A percentile compares a stretch with the other conserved stretches of the same genome.
These are phyloP conservation scores for Boehmeria nivea DNA, from an alignment of 306 rosid genomes.

Conservation along the genomic window DNA sequence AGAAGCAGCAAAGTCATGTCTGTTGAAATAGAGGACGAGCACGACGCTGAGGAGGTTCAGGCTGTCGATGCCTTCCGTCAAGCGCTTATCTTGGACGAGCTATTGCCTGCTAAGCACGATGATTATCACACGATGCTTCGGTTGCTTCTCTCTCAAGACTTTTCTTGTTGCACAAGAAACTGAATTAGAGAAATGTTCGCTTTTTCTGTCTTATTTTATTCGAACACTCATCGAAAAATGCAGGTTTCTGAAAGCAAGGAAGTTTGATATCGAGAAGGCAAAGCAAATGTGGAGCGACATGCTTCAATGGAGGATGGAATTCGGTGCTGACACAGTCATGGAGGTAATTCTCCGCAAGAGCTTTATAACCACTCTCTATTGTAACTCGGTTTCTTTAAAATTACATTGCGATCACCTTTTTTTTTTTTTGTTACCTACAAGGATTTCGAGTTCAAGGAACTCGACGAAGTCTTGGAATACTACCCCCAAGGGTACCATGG, in stretches of 20 bases:
- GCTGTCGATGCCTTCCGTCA: constrained; percentile 71
- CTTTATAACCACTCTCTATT: not conserved
- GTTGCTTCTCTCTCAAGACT: constrained; percentile 17
- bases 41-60: constrained; percentile 59
- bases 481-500: constrained; percentile 98
- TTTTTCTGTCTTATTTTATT: too few relatives aligned
- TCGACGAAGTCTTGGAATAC: constrained; percentile 51
- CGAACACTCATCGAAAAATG: not conserved
- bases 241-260: constrained; percentile 93
- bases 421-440: constrained; percentile 12
- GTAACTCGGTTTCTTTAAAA: constrained; percentile 1
- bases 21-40: constrained; percentile 72
- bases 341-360: constrained; percentile 42
- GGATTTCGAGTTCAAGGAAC: constrained; percentile 85
- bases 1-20: constrained; percentile 78
- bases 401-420: not conserved
- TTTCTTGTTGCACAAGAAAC: not conserved
- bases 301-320: constrained; percentile 84
- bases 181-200: too few relatives aligned
- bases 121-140: constrained; percentile 92
- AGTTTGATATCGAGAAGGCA: constrained; percentile 69
- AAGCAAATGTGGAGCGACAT: constrained; percentile 90
- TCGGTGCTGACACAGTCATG: constrained; percentile 61
- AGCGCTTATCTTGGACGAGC: constrained; percentile 65
- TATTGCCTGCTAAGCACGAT: constrained; percentile 76